phyloP scores from a whole-genome alignment of 129 eudicot genomes.

The Apium graveolens region DNA sequence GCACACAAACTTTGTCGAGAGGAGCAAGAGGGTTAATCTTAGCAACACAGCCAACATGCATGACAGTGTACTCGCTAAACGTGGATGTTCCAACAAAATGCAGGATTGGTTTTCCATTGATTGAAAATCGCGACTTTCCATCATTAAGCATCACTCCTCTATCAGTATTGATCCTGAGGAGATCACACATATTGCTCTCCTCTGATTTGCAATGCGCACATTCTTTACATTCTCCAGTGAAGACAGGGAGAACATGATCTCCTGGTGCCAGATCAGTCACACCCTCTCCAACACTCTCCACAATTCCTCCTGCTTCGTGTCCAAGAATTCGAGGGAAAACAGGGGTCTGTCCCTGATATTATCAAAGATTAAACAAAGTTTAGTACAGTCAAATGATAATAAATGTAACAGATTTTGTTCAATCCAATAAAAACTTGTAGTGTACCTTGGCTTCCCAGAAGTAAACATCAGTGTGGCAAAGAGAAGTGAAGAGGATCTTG shows the following conservation, averaged over 20 bases:
- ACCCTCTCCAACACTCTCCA: constrained; percentile 22
- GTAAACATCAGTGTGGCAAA: constrained; percentile 7
- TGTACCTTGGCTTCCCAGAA: constrained; percentile 15
- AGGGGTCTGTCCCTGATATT: constrained; percentile 10
- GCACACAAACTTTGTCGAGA: not conserved
- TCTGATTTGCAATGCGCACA: constrained; percentile 14
- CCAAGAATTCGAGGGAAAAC: constrained; percentile 14
- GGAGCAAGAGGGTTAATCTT: constrained; percentile 13
- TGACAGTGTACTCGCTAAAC: constrained; percentile 77
- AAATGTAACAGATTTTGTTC: not conserved
- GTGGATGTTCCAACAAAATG: constrained; percentile 42
- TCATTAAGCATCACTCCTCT: constrained; percentile 73
- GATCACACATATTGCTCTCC: constrained; percentile 35
- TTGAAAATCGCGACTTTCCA: constrained; percentile 53
- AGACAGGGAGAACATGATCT: constrained; percentile 18
- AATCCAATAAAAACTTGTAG: not conserved
- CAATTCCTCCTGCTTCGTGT: constrained; percentile 17
- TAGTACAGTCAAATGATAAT: not conserved
- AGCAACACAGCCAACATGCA: constrained; percentile 18
- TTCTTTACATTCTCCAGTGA: constrained; percentile 16
- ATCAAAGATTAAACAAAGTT: not conserved
- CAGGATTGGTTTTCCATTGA: constrained; percentile 58
- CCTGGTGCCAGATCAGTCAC: constrained; percentile 16
- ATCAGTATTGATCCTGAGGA: constrained; percentile 72
- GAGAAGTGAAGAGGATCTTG: constrained; percentile 11